Evolutionary conservation across 2,329 filamentous ascomycete genomes (phyloP).

Genomic region (Arthrobotrys conoides): DNA sequence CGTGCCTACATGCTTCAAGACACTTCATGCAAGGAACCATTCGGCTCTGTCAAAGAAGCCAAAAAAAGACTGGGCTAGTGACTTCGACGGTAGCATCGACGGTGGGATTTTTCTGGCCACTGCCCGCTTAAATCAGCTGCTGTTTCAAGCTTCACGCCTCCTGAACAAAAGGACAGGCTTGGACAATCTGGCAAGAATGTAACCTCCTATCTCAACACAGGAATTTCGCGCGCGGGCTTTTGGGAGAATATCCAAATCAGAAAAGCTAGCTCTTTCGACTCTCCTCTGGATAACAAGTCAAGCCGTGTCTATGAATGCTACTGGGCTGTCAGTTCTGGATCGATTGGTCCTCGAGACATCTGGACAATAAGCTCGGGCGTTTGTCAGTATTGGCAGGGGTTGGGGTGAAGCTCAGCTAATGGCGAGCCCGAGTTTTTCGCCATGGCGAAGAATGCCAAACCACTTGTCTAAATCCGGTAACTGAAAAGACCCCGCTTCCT

Average conservation of each 20-base stretch:
- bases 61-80: constrained; percentile 52
- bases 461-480: constrained; percentile 50
- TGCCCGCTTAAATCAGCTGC: constrained; percentile 41
- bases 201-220: constrained; percentile 37
- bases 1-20: constrained; percentile 45
- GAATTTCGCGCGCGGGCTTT: constrained; percentile 34
- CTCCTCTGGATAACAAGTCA: constrained; percentile 20
- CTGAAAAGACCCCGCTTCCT: constrained; percentile 49
- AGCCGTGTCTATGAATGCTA: constrained; percentile 39
- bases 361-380: constrained; percentile 42
- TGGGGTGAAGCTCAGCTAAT: constrained; percentile 53
- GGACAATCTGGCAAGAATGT: constrained; percentile 38
- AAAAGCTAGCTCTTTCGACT: constrained; percentile 4
- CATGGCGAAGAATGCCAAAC: constrained; percentile 58
- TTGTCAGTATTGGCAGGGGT: constrained; percentile 42
- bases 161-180: constrained; percentile 36
- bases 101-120: constrained; percentile 33
- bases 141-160: constrained; percentile 59
- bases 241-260: constrained; percentile 30
- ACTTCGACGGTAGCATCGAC: constrained; percentile 7
- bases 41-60: constrained; percentile 34
- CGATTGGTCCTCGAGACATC: constrained; percentile 54
- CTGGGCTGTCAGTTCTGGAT: constrained; percentile 17
- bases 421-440: constrained; percentile 49
- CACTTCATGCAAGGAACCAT: constrained; percentile 59